These are phyloP conservation scores for Setaria viridis DNA, from an alignment of 202 grass and related monocot genomes.

Conservation along the genomic window DNA sequence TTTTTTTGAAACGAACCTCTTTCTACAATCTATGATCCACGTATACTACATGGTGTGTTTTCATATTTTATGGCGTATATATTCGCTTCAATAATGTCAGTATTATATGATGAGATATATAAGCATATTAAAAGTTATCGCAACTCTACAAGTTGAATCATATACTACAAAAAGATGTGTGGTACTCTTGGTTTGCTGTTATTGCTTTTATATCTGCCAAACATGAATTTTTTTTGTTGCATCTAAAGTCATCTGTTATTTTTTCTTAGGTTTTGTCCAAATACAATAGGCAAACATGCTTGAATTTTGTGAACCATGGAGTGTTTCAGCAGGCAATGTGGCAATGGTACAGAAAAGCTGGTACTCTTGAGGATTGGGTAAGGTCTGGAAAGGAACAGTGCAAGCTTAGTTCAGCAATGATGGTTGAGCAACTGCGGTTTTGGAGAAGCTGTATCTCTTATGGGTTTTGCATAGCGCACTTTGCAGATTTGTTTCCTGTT, in stretches of 20 bases:
- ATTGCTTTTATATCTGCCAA: slow-evolving; percentile 43
- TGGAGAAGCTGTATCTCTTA: slow-evolving; percentile 89
- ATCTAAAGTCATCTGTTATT: slow-evolving; percentile 24
- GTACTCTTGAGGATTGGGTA: slow-evolving; percentile 83
- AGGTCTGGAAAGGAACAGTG: slow-evolving; percentile 68
- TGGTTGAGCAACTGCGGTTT: slow-evolving; percentile 84
- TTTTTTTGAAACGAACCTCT: no score
- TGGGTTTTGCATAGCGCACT: slow-evolving; percentile 77
- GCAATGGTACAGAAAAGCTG: slow-evolving; percentile 73
- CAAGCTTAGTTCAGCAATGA: slow-evolving; percentile 73
- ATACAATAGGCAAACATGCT: slow-evolving; percentile 81
- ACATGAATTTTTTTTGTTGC: slow-evolving; percentile 11
- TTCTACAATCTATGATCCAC: slow-evolving; percentile 31
- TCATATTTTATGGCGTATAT: slow-evolving; percentile 6
- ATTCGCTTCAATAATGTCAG: neutral
- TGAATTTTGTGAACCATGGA: slow-evolving; percentile 79
- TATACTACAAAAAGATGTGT: neutral
- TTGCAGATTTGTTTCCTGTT: slow-evolving; percentile 85
- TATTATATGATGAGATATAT: slow-evolving; percentile 16
- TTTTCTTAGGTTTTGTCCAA: slow-evolving; percentile 76
- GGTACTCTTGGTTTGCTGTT: neutral
- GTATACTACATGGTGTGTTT: slow-evolving; percentile 24
- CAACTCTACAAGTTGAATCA: neutral
- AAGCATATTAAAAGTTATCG: slow-evolving; percentile 35
- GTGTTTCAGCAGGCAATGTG: slow-evolving; percentile 84